Evolutionary conservation across 805 yeast species (phyloP), one percentile per base, ranked within the genome.

Genomic region (Kregervanrija pseudodelftensis): DNA sequence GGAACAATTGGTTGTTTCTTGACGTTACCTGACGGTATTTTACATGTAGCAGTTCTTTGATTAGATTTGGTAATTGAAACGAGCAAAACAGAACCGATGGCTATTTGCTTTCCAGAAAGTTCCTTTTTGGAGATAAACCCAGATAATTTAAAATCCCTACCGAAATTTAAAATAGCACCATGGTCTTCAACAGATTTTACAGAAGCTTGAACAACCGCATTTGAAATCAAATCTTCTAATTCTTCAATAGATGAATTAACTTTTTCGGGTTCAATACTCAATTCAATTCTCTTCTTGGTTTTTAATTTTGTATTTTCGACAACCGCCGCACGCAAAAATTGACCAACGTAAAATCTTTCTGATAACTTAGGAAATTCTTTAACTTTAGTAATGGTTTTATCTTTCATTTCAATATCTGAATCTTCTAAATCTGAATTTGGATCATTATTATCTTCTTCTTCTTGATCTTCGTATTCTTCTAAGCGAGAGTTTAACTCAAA

Each of bases 101-200:
- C 36, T 16, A 40, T 30, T 14, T 34, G 39, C 8, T 15, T 7
- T 3, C 16, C 15, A 16, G 63, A 60, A 41, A 84, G 64, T 46
- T 83, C 91, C 52, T 82, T 83, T 51, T 77, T 80, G 1, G 95
- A 74, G 40, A 90, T 68, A 63, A 91, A 90, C 1, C 95, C 96
- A 30, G 78, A 67, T 8, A 74, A 46, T 5, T 72, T 75, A 8
- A 63, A 62, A 12, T 53, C 51, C 41, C 73, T 59, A 32, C 97
- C 97, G 35, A 84, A 62, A 53, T 82, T 83, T 37, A 91, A 65
- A 45, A 86, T 77, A 17, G 80, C 75, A 65, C 99, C 99, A 61
- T 88, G 96, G 61, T 93, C 99, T 71, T 93, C 98, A 17, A 86
- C 65, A 39, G 95, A 82, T 49, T 72, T 74, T 16, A 93, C 79